Base-by-base conservation (phyloP, 2,329 filamentous ascomycete genomes). In the Celoporthe dispersa region DNA sequence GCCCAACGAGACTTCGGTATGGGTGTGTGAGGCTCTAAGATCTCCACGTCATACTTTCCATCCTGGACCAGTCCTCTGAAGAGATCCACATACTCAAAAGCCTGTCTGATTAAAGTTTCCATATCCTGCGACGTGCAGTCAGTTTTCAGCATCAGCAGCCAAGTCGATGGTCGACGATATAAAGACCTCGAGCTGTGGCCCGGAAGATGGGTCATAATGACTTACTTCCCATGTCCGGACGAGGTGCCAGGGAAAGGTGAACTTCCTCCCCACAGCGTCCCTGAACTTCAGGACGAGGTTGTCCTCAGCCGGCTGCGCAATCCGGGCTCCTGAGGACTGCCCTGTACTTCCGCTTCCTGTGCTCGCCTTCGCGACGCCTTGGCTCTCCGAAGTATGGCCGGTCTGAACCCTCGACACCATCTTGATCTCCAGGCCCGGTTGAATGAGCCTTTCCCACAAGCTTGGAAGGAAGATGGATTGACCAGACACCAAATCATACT, bases 401-500 rank as follows among this genome's bases (percentile, higher is more conserved):
- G 63, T 51, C 44, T 55, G 31, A 12, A 31, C 31, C 53, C 39
- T 39, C 11, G 60, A 9, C 7, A 22, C n/a, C 22, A 69, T 28
- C 4, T n/a, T 6, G 7, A 69, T 7, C 2, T 59, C 25, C 33
- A 60, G 22, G 6, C 67, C 67, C 14, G 67, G 62, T 16, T 44
- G 8, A 9, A 66, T 44, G 16, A 62, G 35, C 33, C 11, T 48
- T 5, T 44, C 25, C 63, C 67, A 69, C 35, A 28, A 57, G 5
- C 6, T 41, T 22, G 62, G 67, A 7, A 22, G 11, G 22, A 61
- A 35, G 16, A 25, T 31, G 25, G 35, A 33, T 3, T 28, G 39
- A 4, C 48, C 55, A 51, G 57, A 33, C 12, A 37, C 33, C 33
- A 69, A 12, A 6, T 59, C 28, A 41, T 62, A 69, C 25, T 35